Base-by-base conservation (phyloP, 2,329 filamentous ascomycete genomes). In the Graphium sp. region DNA sequence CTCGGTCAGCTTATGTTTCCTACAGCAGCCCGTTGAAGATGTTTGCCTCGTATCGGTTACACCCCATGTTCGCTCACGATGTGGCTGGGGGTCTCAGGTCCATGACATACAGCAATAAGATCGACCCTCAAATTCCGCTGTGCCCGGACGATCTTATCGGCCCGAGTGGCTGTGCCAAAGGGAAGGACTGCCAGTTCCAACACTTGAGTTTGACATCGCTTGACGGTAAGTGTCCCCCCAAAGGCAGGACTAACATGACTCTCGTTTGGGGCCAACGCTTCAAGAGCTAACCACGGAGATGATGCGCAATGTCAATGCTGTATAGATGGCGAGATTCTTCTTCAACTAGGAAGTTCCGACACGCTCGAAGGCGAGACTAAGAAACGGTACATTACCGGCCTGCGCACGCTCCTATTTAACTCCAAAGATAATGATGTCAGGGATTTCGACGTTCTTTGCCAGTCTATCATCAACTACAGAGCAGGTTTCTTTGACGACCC, bases 21-120 rank as follows among this genome's bases (percentile, higher is more conserved):
- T 98, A 98, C 52, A 64, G 79, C 45, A 92, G 83, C 45, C 80
- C 84, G 18, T 60, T 98, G 35, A 72, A 69, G 39, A 67, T 69
- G 40, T 94, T 95, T 51, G 82, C 74, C 48, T 77, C 81, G 21
- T 98, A 81, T 53, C 82, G 87, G 40, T 94, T 87, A 47, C 85
- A 95, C 46, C 81, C 82, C 18, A 60, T 68, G 29, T 95, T 74
- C 53, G 58, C 62, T 38, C 51, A 76, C 28, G 58, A 69, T 32
- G 73, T 93, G 32, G 48, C 69, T 32, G 77, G 75, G 36, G 87
- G 87, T 24, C 76, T 84, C 45, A 75, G 78, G 46, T 95, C 89
- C 37, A 63, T 91, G 58, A 95, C 85, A 24, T 95, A 87, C 56
- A 94, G 82, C 55, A 81, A 92, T 52, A 76, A 74, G 40, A 92